A percentile compares a stretch with the other conserved stretches of the same genome.
These are phyloP conservation scores for Gymnopilus junonius DNA, from an alignment of 768 basidiomycete genomes.

Conservation along the genomic window DNA sequence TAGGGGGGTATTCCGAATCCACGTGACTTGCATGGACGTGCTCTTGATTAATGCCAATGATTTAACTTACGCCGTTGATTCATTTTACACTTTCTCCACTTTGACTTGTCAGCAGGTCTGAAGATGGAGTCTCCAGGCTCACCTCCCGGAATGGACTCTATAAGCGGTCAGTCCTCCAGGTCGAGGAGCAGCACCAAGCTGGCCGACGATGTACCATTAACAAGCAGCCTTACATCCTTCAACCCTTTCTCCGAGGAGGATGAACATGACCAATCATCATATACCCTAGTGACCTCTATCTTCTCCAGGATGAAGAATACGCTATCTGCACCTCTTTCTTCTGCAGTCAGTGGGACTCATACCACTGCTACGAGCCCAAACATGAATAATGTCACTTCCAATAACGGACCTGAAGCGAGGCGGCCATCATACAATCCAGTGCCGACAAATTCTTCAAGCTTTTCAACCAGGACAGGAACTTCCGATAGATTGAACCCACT, in stretches of 20 bases:
- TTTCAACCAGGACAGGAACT: slow-evolving; percentile 48
- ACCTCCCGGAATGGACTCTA: slow-evolving; percentile 38
- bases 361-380: slow-evolving; percentile 33
- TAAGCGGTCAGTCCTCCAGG: slow-evolving; percentile 52
- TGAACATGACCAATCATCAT: slow-evolving; percentile 87
- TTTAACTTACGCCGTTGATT: not conserved
- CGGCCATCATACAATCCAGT: slow-evolving; percentile 57
- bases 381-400: slow-evolving; percentile 31
- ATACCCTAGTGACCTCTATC: slow-evolving; percentile 80
- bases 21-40: not conserved
- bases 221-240: slow-evolving; percentile 77
- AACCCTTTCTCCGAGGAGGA: slow-evolving; percentile 95
- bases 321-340: slow-evolving; percentile 67
- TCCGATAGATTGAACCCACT: slow-evolving; percentile 66
- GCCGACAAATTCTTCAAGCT: slow-evolving; percentile 51
- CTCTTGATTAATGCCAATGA: not conserved
- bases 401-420: slow-evolving; percentile 49
- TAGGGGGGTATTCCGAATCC: not conserved
- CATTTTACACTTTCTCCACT: slow-evolving; percentile 11
- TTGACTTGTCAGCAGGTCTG: slow-evolving; percentile 10
- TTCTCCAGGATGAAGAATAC: slow-evolving; percentile 84
- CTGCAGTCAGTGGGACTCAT: slow-evolving; percentile 48
- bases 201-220: slow-evolving; percentile 51
- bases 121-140: slow-evolving; percentile 34
- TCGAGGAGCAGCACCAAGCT: slow-evolving; percentile 68